Conservation (phyloP, 148 eudicot genomes). For the Dysphania ambrosioides region DNA sequence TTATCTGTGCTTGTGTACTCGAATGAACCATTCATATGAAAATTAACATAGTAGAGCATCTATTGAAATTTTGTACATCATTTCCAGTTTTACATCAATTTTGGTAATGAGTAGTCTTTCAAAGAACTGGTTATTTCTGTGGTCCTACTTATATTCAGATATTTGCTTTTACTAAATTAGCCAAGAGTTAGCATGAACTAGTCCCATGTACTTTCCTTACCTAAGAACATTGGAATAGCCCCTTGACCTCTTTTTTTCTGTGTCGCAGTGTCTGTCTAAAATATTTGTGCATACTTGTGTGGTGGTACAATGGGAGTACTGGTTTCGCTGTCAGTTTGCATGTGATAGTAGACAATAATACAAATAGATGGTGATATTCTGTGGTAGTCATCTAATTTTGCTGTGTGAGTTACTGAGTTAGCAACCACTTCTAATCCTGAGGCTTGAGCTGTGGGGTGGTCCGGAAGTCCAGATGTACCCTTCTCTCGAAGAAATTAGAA, state of each 20-base stretch:
- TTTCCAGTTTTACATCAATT: conserved; percentile 2
- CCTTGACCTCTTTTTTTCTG: not conserved
- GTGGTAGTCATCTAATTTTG: too few relatives aligned
- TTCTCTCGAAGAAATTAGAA: too few relatives aligned
- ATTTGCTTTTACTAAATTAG: not conserved
- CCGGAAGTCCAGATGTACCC: too few relatives aligned
- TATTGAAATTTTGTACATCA: not conserved
- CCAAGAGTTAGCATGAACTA: not conserved
- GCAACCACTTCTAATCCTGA: too few relatives aligned
- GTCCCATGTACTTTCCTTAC: not conserved
- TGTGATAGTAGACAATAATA: too few relatives aligned
- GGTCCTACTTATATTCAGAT: not conserved
- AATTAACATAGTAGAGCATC: not conserved
- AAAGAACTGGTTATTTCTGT: not conserved
- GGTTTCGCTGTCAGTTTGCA: too few relatives aligned
- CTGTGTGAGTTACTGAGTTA: too few relatives aligned
- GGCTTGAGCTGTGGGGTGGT: too few relatives aligned
- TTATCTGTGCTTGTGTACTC: not conserved
- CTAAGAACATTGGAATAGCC: not conserved
- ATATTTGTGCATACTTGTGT: not conserved
- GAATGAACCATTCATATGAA: not conserved
- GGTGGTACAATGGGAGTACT: not conserved
- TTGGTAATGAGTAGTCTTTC: not conserved
- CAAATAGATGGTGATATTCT: too few relatives aligned
- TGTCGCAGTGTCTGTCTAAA: not conserved